Conservation (phyloP, 805 yeast genomes). For the Brettanomyces anomalus region DNA sequence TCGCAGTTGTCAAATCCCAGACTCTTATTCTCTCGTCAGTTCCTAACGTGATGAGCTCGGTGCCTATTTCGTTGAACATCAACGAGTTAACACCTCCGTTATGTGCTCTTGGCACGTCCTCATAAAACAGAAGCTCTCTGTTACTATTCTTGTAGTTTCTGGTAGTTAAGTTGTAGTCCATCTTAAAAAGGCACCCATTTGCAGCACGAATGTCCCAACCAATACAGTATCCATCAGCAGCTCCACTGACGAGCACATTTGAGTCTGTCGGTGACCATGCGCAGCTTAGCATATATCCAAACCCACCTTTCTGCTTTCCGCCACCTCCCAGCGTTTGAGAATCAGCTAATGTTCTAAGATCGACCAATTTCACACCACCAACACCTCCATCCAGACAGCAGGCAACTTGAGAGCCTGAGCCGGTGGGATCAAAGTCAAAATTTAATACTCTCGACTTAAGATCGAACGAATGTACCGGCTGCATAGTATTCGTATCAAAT, state of each 20-base stretch:
- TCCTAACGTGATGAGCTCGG: conserved; percentile 56
- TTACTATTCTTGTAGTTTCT: conserved; percentile 14
- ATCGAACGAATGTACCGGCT: conserved; percentile 59
- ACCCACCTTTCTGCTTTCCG: conserved; percentile 21
- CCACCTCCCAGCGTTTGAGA: conserved; percentile 53
- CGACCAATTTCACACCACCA: conserved; percentile 45
- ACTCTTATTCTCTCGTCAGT: conserved; percentile 71
- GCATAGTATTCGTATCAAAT: conserved; percentile 68
- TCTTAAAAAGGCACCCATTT: conserved; percentile 48
- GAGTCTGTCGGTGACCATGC: conserved; percentile 62
- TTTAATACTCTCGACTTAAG: conserved; percentile 55
- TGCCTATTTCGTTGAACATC: conserved; percentile 63
- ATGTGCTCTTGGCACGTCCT: conserved; percentile 49
- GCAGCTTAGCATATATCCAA: conserved; percentile 22
- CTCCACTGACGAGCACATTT: conserved; percentile 66
- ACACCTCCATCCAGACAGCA: conserved; percentile 55
- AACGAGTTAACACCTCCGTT: conserved; percentile 72
- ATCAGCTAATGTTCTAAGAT: conserved; percentile 62
- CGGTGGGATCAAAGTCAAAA: conserved; percentile 48
- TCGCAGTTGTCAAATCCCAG: conserved; percentile 61
- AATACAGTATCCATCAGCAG: conserved; percentile 69
- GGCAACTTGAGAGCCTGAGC: conserved; percentile 47
- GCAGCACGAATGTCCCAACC: conserved; percentile 82
- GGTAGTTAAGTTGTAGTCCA: conserved; percentile 38
- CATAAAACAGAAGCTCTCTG: conserved; percentile 15